Base-by-base conservation (phyloP, 805 yeast genomes). In the Wickerhamomyces queroliae region DNA sequence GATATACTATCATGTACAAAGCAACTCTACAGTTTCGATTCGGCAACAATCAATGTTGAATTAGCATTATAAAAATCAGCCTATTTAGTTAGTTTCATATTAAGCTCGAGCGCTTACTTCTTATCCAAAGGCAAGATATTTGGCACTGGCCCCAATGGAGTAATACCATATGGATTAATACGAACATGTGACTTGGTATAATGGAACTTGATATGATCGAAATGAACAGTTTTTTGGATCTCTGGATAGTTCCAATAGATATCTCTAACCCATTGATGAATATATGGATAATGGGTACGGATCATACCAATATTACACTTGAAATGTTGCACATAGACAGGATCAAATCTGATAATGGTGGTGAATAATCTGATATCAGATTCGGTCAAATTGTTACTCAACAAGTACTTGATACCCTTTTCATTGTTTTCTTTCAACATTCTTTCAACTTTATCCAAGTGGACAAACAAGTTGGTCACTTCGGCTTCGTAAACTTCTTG, bases 261-360 rank as follows among this genome's bases (percentile, higher is more conserved):
- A 48, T 83, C 76, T 50, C 83, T 70, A 51, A 90, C 61, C 95
- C 95, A 91, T 44, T 76, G 66, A 63, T 88, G 83, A 39, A 90
- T 62, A 50, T 70, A 64, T 18, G 97, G 97, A 59, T 78, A 91
- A 47, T 87, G 85, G 32, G 54, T 60, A 56, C 96, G 76, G 52
- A 91, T 84, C 69, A 80, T 83, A 35, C 80, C 80, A 45, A 88
- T 61, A 62, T 91, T 91, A 62, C 96, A 86, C 65, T 91, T 93
- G 76, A 91, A 93, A 62, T 91, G 97, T 62, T 90, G 96, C 39
- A 83, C 91, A 57, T 91, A 91, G 18, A 89, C 95, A 1, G 95
- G 84, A 60, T 91, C 98, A 55, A 91, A 91, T 53, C 99, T 77
- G 33, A 88, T 70, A 43, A 91, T 80, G 2, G 98, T 91, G 19